Percentiles rank a stretch among this genome's conserved stretches.
phyloP scores from a whole-genome alignment of 192 early-diverging fungal genomes.

The Coemansia brasiliensis region DNA sequence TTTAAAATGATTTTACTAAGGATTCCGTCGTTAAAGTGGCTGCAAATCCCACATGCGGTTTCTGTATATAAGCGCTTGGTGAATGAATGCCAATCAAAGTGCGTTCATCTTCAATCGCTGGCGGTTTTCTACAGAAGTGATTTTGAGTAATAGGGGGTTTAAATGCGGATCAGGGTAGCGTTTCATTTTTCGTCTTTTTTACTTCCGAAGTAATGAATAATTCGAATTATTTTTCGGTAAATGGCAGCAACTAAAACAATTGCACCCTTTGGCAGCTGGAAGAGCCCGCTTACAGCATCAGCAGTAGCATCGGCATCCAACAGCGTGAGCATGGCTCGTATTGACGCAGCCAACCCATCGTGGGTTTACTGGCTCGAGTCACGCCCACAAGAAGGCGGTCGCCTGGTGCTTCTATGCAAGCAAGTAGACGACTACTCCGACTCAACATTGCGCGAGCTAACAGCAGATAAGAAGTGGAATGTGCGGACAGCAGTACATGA shows the following conservation, averaged over 20 bases:
- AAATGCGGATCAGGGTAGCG: too few species aligned
- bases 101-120: too few species aligned
- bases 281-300: slow-evolving; percentile 33
- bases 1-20: neutral
- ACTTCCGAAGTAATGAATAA: too few species aligned
- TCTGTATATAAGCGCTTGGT: neutral
- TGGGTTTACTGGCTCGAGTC: slow-evolving; percentile 51
- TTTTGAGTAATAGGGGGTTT: too few species aligned
- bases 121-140: too few species aligned
- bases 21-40: neutral
- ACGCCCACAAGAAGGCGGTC: slow-evolving; percentile 40
- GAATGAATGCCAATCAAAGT: too few species aligned
- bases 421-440: slow-evolving; percentile 32
- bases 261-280: slow-evolving; percentile 50
- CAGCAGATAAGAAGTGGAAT: slow-evolving; percentile 53
- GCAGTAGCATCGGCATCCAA: slow-evolving; percentile 27
- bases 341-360: slow-evolving; percentile 29
- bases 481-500: slow-evolving; percentile 74
- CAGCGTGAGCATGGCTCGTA: slow-evolving; percentile 13
- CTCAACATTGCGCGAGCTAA: slow-evolving; percentile 20
- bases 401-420: slow-evolving; percentile 34
- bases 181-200: neutral
- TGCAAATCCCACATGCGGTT: neutral
- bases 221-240: neutral
- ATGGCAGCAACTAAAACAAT: neutral